Evolutionary conservation across 805 yeast genomes (phyloP), one percentile per base, ranked within the genome.

Genomic region (Groenewaldozyma salmanticensis): DNA sequence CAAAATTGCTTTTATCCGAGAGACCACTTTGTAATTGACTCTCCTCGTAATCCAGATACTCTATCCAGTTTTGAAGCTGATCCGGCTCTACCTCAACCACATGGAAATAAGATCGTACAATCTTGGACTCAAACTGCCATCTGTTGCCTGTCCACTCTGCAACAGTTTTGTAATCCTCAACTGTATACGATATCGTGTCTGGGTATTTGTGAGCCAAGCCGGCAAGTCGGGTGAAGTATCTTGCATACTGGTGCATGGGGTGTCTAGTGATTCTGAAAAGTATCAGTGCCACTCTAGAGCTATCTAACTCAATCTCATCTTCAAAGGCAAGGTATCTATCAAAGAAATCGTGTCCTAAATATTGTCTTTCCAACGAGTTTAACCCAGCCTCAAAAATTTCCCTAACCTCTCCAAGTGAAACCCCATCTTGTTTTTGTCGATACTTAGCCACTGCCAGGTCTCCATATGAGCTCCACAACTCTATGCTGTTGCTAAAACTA

Each of bases 181-280:
- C 42, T 1, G 40, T 40, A 6, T 44, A 35, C 22, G 37, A 39
- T 3, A 27, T 19, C 1, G 21, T 39, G 13, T 37, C 36, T 15
- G 44, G 41, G 17, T 44, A 37, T 34, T 40, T 38, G 16, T 33
- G 44, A 16, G 43, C 32, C 24, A 52, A 38, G 4, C 16, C 15
- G 4, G 42, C 39, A 35, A 54, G 57, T 21, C 52, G 68, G 57
- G 66, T 76, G 52, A 73, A 80, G 57, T 81, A 90, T 48, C 77
- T 77, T 0, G 96, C 81, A 57, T 92, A 88, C 52, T 86, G 92
- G 60, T 92, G 90, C 35, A 88, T 59, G 0, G 97, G 97, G 2
- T 83, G 65, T 13, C 42, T 43, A 4, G 59, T 41, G 13, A 62
- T 46, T 18, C 46, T 40, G 2, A 29, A 54, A 53, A 36, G 75